A percentile compares a stretch with the other conserved stretches of the same genome.
These are phyloP conservation scores for Phycomyces blakesleeanus DNA, from an alignment of 192 early-diverging fungal species.

Conservation along the genomic window DNA sequence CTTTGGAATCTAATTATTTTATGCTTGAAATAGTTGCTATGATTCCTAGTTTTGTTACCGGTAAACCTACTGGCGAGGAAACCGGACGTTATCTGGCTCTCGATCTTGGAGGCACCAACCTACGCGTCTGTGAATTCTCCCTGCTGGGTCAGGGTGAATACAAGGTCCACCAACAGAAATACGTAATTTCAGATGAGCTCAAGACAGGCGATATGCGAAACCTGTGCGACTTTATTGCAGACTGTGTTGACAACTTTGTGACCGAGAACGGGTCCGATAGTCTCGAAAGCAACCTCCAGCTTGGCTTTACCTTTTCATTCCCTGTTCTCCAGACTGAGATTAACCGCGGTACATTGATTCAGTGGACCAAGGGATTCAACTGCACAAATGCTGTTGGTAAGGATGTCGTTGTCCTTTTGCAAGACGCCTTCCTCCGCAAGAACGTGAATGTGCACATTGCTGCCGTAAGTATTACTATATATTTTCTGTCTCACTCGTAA, in stretches of 20 bases:
- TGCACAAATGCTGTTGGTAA: slow-evolving; percentile 69
- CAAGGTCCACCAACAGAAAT: slow-evolving; percentile 75
- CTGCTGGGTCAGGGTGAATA: slow-evolving; percentile 72
- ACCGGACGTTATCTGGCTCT: slow-evolving; percentile 85
- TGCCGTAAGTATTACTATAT: slow-evolving; percentile 28
- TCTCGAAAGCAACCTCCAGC: slow-evolving; percentile 35
- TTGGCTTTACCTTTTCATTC: slow-evolving; percentile 98
- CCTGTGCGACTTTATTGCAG: slow-evolving; percentile 84
- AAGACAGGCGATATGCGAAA: slow-evolving; percentile 53
- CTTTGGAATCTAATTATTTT: not conserved
- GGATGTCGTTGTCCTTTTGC: slow-evolving; percentile 73
- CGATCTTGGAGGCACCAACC: slow-evolving; percentile 94
- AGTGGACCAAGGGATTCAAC: slow-evolving; percentile 91
- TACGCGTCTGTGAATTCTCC: slow-evolving; percentile 85
- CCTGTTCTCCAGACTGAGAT: slow-evolving; percentile 82
- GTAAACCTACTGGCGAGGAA: slow-evolving; percentile 83
- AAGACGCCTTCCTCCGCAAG: slow-evolving; percentile 74
- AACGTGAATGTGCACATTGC: slow-evolving; percentile 65
- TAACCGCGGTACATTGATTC: slow-evolving; percentile 60
- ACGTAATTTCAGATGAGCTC: slow-evolving; percentile 58
- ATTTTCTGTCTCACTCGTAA: not conserved
- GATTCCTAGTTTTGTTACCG: slow-evolving; percentile 85
- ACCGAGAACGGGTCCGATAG: slow-evolving; percentile 54
- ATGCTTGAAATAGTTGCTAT: slow-evolving; percentile 55
- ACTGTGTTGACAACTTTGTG: slow-evolving; percentile 75